Evolutionary conservation across 2,329 filamentous ascomycete species (phyloP).

Genomic region (Alternaria sp.): DNA sequence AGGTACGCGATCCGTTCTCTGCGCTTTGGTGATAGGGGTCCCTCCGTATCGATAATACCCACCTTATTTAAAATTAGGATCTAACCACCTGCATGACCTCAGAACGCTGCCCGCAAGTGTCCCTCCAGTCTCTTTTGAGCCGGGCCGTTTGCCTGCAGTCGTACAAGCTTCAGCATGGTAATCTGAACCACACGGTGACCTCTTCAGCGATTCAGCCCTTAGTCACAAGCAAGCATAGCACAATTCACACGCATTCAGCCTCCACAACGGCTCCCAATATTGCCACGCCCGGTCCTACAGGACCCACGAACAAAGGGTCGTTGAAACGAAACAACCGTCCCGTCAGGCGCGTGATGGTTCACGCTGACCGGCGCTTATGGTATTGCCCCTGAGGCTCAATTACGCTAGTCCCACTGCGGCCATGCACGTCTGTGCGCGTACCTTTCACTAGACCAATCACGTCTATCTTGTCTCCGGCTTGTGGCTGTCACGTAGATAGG

Average conservation of each 20-base stretch:
- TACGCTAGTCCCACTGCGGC: constrained; percentile 33
- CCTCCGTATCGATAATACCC: constrained; percentile 39
- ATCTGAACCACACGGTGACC: not conserved
- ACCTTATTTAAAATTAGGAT: constrained; percentile 42
- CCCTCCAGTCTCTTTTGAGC: constrained; percentile 33
- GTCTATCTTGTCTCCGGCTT: constrained; percentile 15
- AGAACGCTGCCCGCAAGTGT: constrained; percentile 27
- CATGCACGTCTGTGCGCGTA: constrained; percentile 15
- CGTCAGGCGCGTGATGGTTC: constrained; percentile 34
- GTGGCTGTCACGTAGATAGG: constrained; percentile 17
- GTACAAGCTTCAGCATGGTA: constrained; percentile 20
- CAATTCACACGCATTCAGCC: constrained; percentile 8
- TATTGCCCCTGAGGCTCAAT: constrained; percentile 31
- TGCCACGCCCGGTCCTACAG: constrained; percentile 20
- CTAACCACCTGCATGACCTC: constrained; percentile 42
- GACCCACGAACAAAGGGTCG: constrained; percentile 26
- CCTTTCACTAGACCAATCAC: constrained; percentile 25
- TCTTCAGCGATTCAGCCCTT: constrained; percentile 2
- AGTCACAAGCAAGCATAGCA: constrained; percentile 21
- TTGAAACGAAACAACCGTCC: constrained; percentile 31
- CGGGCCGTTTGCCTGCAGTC: constrained; percentile 27
- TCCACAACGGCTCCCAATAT: constrained; percentile 20
- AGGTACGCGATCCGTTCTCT: constrained; percentile 39
- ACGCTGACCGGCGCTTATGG: constrained; percentile 29
- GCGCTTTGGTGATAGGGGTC: constrained; percentile 35